Base-by-base conservation (phyloP, 2,329 filamentous ascomycete genomes). In the Ceratocystis variospora region DNA sequence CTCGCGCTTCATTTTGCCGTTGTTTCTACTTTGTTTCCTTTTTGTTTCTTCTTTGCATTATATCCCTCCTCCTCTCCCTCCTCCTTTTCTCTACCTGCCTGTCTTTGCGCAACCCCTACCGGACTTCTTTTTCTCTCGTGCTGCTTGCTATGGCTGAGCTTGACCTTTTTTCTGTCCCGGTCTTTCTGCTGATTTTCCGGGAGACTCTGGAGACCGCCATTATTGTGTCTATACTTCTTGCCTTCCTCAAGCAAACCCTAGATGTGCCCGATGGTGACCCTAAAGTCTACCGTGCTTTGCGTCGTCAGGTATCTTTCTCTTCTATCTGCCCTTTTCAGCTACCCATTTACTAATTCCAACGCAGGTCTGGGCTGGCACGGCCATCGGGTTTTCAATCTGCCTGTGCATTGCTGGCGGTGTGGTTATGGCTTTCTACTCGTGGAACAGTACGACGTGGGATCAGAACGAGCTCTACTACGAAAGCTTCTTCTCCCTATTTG, bases 151-250 rank as follows among this genome's bases (percentile, higher is more conserved):
- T 63, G 70, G 86, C 83, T 77, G 85, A 86, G 73, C 80, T 82
- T 68, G 83, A 87, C 73, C 85, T 91, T 66, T 91, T 91, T 75
- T 83, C 87, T 69, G 84, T 90, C 22, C 88, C 87, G 69, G 84
- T 96, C 66, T 96, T 96, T 78, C 92, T 96, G 78, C 89, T 96
- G 74, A 86, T 89, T 77, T 94, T 96, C 74, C 86, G 91, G 73
- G 91, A 96, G 77, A 85, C 85, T 46, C 78, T 96, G 61, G 91
- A 96, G 78, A 88, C 87, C 0, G 86, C 83, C 72, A 90, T 96
- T 72, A 89, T 96, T 71, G 85, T 95, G 69, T 93, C 90, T 0
- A 87, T 96, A 17, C 79, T 96, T 41, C 82, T 96, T 46, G 85
- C 90, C 28, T 95, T 94, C 74, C 77, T 95, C 67, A 94, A 93